These are phyloP conservation scores for Colletotrichum camelliae DNA, from an alignment of 2,329 filamentous ascomycete species.

Conservation along the genomic window DNA sequence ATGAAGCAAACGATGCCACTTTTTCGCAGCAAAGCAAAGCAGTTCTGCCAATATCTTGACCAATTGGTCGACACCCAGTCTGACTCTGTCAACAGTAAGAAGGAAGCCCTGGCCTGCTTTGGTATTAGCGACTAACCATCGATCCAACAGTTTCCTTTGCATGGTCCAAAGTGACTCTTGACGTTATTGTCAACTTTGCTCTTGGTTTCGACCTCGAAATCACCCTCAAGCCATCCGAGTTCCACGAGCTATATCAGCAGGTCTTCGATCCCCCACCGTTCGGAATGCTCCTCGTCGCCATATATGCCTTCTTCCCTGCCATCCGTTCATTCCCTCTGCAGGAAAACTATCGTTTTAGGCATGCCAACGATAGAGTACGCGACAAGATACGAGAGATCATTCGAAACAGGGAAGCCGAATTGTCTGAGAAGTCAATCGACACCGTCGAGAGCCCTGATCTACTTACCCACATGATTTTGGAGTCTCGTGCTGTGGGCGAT, in stretches of 20 bases:
- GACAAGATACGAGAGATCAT: slow-evolving; percentile 31
- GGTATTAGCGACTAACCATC: neutral
- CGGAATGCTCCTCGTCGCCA: slow-evolving; percentile 29
- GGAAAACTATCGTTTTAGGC: slow-evolving; percentile 39
- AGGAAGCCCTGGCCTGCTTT: neutral
- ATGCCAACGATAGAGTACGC: slow-evolving; percentile 33
- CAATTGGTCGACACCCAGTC: neutral
- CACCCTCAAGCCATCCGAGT: slow-evolving; percentile 26
- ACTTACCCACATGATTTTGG: slow-evolving; percentile 39
- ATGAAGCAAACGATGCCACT: too few species aligned
- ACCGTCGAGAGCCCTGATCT: slow-evolving; percentile 27
- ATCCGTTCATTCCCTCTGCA: slow-evolving; percentile 41
- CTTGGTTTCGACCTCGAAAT: slow-evolving; percentile 38
- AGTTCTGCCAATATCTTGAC: neutral
- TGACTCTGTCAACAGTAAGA: neutral
- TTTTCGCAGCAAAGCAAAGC: neutral
- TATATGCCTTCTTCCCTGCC: slow-evolving; percentile 35
- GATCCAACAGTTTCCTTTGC: slow-evolving; percentile 16
- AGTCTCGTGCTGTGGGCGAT: slow-evolving; percentile 28
- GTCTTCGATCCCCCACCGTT: slow-evolving; percentile 28
- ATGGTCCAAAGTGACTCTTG: slow-evolving; percentile 36
- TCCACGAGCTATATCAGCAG: slow-evolving; percentile 31
- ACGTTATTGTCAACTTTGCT: slow-evolving; percentile 39
- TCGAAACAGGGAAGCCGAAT: slow-evolving; percentile 26
- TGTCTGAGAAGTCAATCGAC: slow-evolving; percentile 15